phyloP scores from a whole-genome alignment of 1,139 yeast species.

The Oligophagozyma castellii region DNA sequence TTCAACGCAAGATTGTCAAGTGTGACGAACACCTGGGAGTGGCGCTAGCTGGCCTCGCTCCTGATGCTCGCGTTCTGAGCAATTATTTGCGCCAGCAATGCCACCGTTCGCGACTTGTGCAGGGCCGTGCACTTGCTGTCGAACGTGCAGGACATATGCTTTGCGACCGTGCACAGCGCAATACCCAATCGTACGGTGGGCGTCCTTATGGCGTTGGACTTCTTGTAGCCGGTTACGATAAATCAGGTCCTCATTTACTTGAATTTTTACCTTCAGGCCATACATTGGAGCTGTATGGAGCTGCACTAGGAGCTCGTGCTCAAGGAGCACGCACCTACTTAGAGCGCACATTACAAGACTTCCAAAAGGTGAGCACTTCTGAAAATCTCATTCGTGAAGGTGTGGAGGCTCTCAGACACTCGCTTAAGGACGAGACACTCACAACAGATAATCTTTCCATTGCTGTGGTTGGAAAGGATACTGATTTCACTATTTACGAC shows the following conservation, averaged over 20 bases:
- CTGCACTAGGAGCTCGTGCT: conserved; percentile 96
- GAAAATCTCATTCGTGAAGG: conserved; percentile 80
- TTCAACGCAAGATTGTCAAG: conserved; percentile 83
- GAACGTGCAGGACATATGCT: conserved; percentile 73
- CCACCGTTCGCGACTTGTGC: conserved; percentile 74
- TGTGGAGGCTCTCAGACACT: conserved; percentile 83
- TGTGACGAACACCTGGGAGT: conserved; percentile 90
- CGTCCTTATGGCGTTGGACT: conserved; percentile 98
- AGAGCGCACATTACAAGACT: conserved; percentile 68
- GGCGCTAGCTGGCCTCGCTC: conserved; percentile 94
- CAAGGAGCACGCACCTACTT: conserved; percentile 96
- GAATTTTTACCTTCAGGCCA: conserved; percentile 97
- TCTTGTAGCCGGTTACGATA: conserved; percentile 83
- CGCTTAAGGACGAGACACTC: conserved; percentile 88
- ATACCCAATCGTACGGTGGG: conserved; percentile 91
- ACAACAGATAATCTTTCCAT: conserved; percentile 75
- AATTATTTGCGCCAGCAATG: conserved; percentile 87
- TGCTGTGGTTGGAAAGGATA: conserved; percentile 77
- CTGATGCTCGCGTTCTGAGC: conserved; percentile 89
- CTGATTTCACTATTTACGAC: conserved; percentile 62
- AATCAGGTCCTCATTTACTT: conserved; percentile 82
- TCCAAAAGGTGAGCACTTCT: conserved; percentile 38
- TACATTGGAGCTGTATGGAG: conserved; percentile 78
- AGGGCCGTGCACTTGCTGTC: conserved; percentile 76
- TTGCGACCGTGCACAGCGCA: conserved; percentile 94